Evolutionary conservation across 768 basidiomycete species (phyloP).

Genomic region (Lenzites betulinus): DNA sequence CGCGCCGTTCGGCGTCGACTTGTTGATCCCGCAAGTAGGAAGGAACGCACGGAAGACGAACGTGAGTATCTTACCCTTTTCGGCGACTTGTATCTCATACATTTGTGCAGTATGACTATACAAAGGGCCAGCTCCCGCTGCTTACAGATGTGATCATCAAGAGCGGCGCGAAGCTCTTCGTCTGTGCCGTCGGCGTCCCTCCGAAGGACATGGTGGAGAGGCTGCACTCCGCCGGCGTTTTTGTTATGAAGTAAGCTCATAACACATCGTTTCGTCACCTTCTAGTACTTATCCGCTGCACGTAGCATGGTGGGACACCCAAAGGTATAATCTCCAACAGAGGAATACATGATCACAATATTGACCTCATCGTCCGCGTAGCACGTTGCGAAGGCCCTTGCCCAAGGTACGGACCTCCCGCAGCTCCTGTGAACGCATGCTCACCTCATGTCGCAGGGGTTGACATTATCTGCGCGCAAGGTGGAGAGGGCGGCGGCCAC

Average conservation of each 20-base stretch:
- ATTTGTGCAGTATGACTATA: slow-evolving; percentile 62
- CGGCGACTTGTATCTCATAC: background rate
- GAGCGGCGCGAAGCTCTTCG: slow-evolving; percentile 73
- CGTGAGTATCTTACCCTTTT: slow-evolving; percentile 30
- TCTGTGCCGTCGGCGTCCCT: slow-evolving; percentile 84
- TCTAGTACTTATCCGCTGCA: background rate
- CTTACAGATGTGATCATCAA: slow-evolving; percentile 80
- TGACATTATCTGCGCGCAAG: slow-evolving; percentile 88
- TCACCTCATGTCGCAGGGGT: slow-evolving; percentile 50
- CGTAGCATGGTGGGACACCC: slow-evolving; percentile 82
- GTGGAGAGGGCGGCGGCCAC: slow-evolving; percentile 88
- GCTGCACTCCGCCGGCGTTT: slow-evolving; percentile 75
- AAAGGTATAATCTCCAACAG: slow-evolving; percentile 48
- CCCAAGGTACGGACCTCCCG: slow-evolving; percentile 48
- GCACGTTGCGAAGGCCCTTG: slow-evolving; percentile 77
- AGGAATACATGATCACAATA: too few species aligned
- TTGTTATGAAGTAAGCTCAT: slow-evolving; percentile 78
- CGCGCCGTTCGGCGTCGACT: slow-evolving; percentile 81
- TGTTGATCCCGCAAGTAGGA: slow-evolving; percentile 81
- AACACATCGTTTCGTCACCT: background rate
- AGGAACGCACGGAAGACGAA: slow-evolving; percentile 86
- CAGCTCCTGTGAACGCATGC: too few species aligned
- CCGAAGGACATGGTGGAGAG: slow-evolving; percentile 81
- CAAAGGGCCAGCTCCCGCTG: slow-evolving; percentile 72
- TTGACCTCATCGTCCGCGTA: slow-evolving; percentile 28